phyloP scores from a whole-genome alignment of 75 land plant genomes.

The Azolla pinnata region DNA sequence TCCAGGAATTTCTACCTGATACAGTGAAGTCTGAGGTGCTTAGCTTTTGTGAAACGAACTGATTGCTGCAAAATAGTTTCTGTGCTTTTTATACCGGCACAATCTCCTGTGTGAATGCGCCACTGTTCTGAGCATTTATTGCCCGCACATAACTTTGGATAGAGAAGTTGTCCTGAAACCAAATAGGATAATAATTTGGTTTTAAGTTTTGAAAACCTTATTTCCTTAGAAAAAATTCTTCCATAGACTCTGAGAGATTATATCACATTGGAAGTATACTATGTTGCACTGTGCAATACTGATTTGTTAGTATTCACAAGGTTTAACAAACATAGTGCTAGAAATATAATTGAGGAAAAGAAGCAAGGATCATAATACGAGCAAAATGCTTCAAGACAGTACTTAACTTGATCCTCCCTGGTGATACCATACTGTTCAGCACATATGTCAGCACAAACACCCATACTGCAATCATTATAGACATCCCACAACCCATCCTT shows the following conservation, averaged over 20 bases:
- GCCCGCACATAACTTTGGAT: constrained; percentile 85
- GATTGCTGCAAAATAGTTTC: background rate
- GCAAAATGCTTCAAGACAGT: too few relatives aligned
- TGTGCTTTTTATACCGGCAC: constrained; percentile 41
- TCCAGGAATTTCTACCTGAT: constrained; percentile 81
- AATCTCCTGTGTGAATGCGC: constrained; percentile 86
- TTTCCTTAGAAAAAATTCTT: too few relatives aligned
- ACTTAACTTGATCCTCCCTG: constrained; percentile 93
- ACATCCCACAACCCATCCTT: constrained; percentile 99
- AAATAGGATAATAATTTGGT: too few relatives aligned
- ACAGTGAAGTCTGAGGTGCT: background rate
- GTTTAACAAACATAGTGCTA: too few relatives aligned
- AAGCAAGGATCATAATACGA: too few relatives aligned
- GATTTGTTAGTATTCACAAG: too few relatives aligned
- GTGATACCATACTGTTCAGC: constrained; percentile 55
- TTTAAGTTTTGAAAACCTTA: too few relatives aligned
- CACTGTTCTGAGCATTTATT: constrained; percentile 62
- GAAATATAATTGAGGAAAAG: too few relatives aligned
- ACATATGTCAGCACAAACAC: constrained; percentile 85
- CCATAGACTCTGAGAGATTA: too few relatives aligned
- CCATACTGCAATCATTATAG: constrained; percentile 88
- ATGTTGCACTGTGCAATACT: too few relatives aligned
- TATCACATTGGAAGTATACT: too few relatives aligned
- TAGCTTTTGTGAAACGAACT: background rate
- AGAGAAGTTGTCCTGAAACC: constrained; percentile 73